Evolutionary conservation across 1,284 basidiomycete species (phyloP).

Genomic region (Coriolopsis trogii): DNA sequence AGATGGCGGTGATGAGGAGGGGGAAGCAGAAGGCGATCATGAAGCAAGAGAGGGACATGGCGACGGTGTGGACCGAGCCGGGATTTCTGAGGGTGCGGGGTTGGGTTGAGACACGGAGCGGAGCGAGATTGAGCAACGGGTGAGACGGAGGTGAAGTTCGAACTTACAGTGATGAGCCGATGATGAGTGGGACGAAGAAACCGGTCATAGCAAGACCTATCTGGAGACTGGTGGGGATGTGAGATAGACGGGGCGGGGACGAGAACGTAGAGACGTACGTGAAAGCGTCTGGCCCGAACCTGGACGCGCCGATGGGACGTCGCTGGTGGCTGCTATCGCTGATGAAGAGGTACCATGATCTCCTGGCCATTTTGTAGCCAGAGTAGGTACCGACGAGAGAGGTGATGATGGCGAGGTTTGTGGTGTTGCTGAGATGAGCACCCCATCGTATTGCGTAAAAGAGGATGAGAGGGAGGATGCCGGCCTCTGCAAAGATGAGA

Average conservation of each 20-base stretch:
- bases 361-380: conserved; percentile 33
- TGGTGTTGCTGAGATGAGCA: conserved; percentile 34
- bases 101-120: too few relatives aligned
- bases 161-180: conserved; percentile 38
- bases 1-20: conserved; percentile 33
- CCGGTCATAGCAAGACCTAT: conserved; percentile 29
- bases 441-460: conserved; percentile 38
- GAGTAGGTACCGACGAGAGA: conserved; percentile 35
- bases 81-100: conserved; percentile 29
- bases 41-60: conserved; percentile 36
- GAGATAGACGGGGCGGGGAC: neutral
- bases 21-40: conserved; percentile 36
- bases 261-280: conserved; percentile 26
- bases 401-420: conserved; percentile 39
- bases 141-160: neutral
- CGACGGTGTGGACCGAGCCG: conserved; percentile 30
- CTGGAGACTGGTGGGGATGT: conserved; percentile 18
- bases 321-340: conserved; percentile 29
- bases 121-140: neutral
- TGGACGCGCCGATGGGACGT: conserved; percentile 33
- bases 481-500: conserved; percentile 35
- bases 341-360: conserved; percentile 34
- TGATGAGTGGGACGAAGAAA: conserved; percentile 37
- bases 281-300: conserved; percentile 36
- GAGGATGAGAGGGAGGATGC: conserved; percentile 37